These are phyloP conservation scores for Cyclospora cayetanensis DNA, from an alignment of 169 alveolate genomes.

Conservation along the genomic window DNA sequence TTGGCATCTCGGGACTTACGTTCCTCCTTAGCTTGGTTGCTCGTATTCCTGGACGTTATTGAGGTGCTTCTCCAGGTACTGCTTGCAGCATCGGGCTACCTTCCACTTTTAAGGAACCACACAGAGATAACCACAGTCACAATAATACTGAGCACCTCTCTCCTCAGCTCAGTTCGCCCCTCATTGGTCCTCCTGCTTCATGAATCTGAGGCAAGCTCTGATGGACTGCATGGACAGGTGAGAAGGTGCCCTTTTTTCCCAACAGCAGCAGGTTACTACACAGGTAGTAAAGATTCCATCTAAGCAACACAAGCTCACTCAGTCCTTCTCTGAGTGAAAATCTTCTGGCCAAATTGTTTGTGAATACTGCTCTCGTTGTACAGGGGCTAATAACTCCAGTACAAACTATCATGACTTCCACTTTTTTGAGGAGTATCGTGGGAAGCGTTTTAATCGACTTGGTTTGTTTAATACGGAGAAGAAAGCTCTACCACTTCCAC, in stretches of 20 bases:
- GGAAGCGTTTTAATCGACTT: constrained; percentile 48
- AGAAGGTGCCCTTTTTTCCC: too few species aligned
- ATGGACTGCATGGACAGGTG: too few species aligned
- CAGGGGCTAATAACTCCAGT: constrained; percentile 2
- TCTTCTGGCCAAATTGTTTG: too few species aligned
- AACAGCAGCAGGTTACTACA: too few species aligned
- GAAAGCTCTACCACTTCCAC: constrained; percentile 47
- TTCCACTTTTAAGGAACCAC: constrained; percentile 7
- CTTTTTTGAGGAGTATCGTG: constrained; percentile 41
- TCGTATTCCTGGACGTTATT: constrained; percentile 17
- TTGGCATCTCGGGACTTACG: neutral
- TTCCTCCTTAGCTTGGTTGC: neutral
- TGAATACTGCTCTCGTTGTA: neutral
- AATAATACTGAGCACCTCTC: constrained; percentile 1
- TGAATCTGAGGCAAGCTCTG: neutral
- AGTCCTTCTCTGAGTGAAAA: too few species aligned
- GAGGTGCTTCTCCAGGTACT: constrained; percentile 28
- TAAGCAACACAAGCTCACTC: too few species aligned
- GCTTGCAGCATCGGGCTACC: constrained; percentile 35
- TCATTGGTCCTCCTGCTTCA: neutral
- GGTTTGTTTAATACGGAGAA: constrained; percentile 35
- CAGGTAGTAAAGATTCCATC: too few species aligned
- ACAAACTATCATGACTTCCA: constrained; percentile 33
- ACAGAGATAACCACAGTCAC: constrained; percentile 27
- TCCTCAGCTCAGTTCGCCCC: constrained; percentile 37